phyloP scores from a whole-genome alignment of 2,329 filamentous ascomycete species.

The Stagonosporopsis chrysanthemi region DNA sequence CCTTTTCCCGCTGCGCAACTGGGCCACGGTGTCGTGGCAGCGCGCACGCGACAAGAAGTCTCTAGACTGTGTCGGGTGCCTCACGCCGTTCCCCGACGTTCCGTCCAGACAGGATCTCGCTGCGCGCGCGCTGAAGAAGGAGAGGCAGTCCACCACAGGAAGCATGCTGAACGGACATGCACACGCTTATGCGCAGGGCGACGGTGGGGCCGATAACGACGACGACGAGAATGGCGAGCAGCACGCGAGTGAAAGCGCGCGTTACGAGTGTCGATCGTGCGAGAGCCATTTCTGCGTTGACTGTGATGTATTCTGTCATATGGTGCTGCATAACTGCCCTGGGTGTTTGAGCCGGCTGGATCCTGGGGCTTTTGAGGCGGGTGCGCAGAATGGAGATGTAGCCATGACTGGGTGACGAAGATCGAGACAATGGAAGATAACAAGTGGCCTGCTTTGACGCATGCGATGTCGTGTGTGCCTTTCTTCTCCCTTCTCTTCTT shows the following conservation, averaged over 20 bases:
- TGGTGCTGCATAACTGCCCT: constrained; percentile 94
- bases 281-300: constrained; percentile 95
- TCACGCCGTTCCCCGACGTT: constrained; percentile 69
- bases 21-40: constrained; percentile 87
- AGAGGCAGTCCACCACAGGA: constrained; percentile 21
- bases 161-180: constrained; percentile 14
- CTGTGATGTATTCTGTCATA: constrained; percentile 94
- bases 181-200: neutral
- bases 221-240: constrained; percentile 47
- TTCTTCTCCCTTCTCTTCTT: no score
- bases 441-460: neutral
- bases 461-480: no score
- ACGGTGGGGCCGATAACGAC: constrained; percentile 13
- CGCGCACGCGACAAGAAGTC: constrained; percentile 62
- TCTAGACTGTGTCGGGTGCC: constrained; percentile 78
- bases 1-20: constrained; percentile 71
- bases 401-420: constrained; percentile 34
- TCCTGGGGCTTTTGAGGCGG: constrained; percentile 20
- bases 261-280: constrained; percentile 91
- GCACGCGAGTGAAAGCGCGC: constrained; percentile 76
- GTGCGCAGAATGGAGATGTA: constrained; percentile 35
- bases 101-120: constrained; percentile 24
- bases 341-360: constrained; percentile 70
- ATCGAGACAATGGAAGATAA: neutral
- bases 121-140: constrained; percentile 20